Conservation (phyloP, 75 land plant species). For the Larix kaempferi region DNA sequence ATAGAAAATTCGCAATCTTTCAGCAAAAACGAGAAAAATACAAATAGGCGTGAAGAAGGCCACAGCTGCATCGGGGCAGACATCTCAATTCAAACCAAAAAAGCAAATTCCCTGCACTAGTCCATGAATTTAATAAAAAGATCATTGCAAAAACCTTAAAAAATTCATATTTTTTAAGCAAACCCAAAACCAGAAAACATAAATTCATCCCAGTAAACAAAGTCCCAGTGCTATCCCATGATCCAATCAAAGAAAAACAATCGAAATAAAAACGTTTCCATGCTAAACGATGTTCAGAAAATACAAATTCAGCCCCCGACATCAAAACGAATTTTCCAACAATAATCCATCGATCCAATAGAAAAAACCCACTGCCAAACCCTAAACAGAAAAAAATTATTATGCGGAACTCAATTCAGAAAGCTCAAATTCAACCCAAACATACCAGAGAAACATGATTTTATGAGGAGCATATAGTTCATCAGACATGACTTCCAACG, state of each 20-base stretch:
- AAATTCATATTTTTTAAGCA: neutral
- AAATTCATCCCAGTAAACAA: neutral
- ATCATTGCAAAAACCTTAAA: neutral
- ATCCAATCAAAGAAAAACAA: no score
- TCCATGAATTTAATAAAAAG: neutral
- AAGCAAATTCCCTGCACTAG: neutral
- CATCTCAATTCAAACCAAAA: neutral
- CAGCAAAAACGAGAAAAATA: neutral
- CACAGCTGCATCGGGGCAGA: neutral
- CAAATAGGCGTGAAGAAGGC: neutral
- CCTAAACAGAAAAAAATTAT: neutral
- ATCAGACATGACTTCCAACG: neutral
- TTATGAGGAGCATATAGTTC: neutral
- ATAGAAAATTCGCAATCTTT: no score
- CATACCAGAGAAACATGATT: neutral
- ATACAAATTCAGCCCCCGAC: neutral
- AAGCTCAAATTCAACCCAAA: neutral
- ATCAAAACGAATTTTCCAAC: neutral
- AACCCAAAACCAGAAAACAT: conserved; percentile 1
- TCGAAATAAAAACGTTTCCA: no score
- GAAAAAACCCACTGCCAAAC: neutral
- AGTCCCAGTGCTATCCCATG: no score
- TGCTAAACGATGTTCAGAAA: neutral
- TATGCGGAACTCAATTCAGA: neutral
- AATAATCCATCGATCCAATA: neutral